Conservation (phyloP, 306 rosid species). For the Quercus engelmannii region DNA sequence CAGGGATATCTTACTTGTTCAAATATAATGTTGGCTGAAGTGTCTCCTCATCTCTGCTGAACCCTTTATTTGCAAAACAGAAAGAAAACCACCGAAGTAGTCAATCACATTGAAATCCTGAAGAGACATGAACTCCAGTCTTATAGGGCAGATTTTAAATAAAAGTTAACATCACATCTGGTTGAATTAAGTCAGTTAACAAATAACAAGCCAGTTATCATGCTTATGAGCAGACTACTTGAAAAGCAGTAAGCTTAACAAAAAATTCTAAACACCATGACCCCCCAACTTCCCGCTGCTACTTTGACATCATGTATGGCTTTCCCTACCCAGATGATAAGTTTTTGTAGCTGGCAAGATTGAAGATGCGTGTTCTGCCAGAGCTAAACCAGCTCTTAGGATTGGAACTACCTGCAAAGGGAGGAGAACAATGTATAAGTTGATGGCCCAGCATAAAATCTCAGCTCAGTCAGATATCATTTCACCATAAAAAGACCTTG, state of each 20-base stretch:
- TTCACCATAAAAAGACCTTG: not conserved
- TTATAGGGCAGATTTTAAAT: not conserved
- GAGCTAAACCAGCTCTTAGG: conserved; percentile 90
- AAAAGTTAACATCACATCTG: not conserved
- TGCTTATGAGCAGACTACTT: not conserved
- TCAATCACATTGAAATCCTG: conserved; percentile 11
- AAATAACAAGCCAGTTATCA: not conserved
- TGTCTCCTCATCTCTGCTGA: conserved; percentile 82
- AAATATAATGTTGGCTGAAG: conserved; percentile 79
- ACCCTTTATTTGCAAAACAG: conserved; percentile 45
- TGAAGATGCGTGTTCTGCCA: conserved; percentile 75
- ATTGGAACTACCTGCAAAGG: conserved; percentile 78
- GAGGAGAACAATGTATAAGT: conserved; percentile 19
- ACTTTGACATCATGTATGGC: conserved; percentile 5
- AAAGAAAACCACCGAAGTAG: conserved; percentile 5
- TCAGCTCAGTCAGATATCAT: not conserved
- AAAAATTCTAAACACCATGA: not conserved
- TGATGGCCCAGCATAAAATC: conserved; percentile 23
- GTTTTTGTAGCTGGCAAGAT: conserved; percentile 81
- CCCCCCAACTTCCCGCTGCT: not conserved
- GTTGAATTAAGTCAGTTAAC: not conserved
- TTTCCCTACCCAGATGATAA: conserved; percentile 77
- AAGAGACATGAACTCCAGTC: not conserved
- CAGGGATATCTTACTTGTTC: conserved; percentile 65
- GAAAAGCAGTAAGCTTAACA: not conserved